phyloP scores from a whole-genome alignment of 208 protist genomes.

The Vickermania ingenoplastis region DNA sequence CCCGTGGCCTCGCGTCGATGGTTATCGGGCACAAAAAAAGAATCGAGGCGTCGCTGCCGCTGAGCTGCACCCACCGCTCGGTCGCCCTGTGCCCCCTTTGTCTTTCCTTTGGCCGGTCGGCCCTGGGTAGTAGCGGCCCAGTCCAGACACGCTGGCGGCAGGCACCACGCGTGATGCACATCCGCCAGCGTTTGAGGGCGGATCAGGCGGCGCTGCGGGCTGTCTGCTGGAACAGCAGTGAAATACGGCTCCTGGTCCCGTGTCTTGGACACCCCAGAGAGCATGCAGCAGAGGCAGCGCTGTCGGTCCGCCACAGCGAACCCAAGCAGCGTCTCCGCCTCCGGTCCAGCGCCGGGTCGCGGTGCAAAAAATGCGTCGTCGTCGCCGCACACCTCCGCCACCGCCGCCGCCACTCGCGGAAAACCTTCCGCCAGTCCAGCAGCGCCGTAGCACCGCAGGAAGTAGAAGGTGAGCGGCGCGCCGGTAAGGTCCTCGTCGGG shows the following conservation, averaged over 20 bases:
- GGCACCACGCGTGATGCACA: constrained; percentile 30
- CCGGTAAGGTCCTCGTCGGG: not conserved
- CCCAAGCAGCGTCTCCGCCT: constrained; percentile 17
- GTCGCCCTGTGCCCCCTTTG: too few relatives aligned
- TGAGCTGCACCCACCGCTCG: too few relatives aligned
- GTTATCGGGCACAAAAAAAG: too few relatives aligned
- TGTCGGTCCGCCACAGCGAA: constrained; percentile 19
- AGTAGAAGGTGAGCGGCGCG: not conserved
- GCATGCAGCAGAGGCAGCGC: constrained; percentile 23
- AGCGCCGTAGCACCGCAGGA: not conserved
- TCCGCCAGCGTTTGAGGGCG: constrained; percentile 39
- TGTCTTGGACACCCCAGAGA: constrained; percentile 18
- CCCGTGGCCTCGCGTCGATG: too few relatives aligned
- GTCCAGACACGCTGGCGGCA: too few relatives aligned
- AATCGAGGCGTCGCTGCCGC: too few relatives aligned
- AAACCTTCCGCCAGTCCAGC: not conserved
- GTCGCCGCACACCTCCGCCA: not conserved
- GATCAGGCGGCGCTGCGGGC: constrained; percentile 15
- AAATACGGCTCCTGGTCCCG: constrained; percentile 60
- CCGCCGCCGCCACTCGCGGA: not conserved
- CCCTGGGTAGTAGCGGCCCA: too few relatives aligned
- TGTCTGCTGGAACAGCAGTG: constrained; percentile 7
- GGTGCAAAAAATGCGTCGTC: not conserved
- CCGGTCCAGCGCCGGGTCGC: not conserved
- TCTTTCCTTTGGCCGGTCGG: too few relatives aligned